Base-by-base conservation (phyloP, 306 rosid genomes). In the Lathyrus sativus region DNA sequence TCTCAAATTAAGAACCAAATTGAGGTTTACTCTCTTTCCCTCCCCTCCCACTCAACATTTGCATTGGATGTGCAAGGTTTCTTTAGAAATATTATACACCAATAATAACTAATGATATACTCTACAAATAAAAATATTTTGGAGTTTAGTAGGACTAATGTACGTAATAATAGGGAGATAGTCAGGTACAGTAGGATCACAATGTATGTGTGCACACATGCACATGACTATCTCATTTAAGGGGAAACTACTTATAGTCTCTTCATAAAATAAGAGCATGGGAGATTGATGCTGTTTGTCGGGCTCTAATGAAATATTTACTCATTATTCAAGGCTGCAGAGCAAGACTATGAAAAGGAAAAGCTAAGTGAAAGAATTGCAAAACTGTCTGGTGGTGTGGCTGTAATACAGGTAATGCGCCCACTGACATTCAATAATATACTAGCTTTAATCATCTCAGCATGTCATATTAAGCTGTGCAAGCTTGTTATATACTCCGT, bases 361-460 rank as follows among this genome's bases (percentile, higher is more conserved):
- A 95, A 95, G 78, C 85, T 95, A 10, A 95, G 79, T 7, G 99
- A 95, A 72, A 84, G 99, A 72, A 95, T 95, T 59, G 99, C 99
- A 8, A 95, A 95, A 54, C 70, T 95, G 70, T 88, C 99, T 14
- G 99, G 99, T 59, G 99, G 99, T 82, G 99, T 95, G 62, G 99
- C 99, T 7, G 99, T 95, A 14, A 90, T 95, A 12, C 99, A 95
- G 95, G 99, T 90, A 68, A 54, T 9, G 29, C 5, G 44, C 61
- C 55, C 11, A 2, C 19, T 39, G 48, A 17, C 31, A 15, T 55
- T 4, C 18, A 41, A 48, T 35, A 54, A 39, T 59, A 22, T 18
- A 11, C 15, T 3, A 33, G 31, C 12, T 53, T 14, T 51, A 5
- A 3, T 2, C 10, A 13, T 64, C 18, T 11, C 39, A 72, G 17